Conservation (phyloP, 2,329 filamentous ascomycete species). For the Fusarium sp. region DNA sequence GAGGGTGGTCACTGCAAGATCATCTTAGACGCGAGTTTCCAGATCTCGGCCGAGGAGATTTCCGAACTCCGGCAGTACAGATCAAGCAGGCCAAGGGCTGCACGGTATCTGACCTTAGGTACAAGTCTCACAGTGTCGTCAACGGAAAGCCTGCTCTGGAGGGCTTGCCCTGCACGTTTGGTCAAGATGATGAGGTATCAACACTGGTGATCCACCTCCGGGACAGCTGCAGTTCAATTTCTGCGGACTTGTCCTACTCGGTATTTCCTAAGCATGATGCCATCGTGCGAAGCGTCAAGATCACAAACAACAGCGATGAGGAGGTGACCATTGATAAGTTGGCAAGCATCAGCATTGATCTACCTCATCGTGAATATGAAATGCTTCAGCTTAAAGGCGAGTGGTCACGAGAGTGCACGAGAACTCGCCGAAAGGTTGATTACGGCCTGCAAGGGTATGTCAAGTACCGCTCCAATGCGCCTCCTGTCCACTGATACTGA, state of each 20-base stretch:
- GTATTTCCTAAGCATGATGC: conserved; percentile 71
- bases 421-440: conserved; percentile 64
- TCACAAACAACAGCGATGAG: conserved; percentile 67
- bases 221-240: conserved; percentile 68
- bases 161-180: conserved; percentile 70
- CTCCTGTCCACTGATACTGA: conserved; percentile 1
- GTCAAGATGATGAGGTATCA: conserved; percentile 63
- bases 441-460: conserved; percentile 65
- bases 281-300: conserved; percentile 68
- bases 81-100: conserved; percentile 68
- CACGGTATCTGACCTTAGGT: conserved; percentile 68
- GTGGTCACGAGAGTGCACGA: conserved; percentile 69
- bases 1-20: conserved; percentile 65
- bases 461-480: accelerated
- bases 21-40: conserved; percentile 71
- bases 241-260: conserved; percentile 70
- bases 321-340: conserved; percentile 66
- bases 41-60: conserved; percentile 71
- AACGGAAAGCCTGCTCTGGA: conserved; percentile 66
- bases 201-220: conserved; percentile 68
- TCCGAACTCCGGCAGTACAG: conserved; percentile 69
- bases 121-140: conserved; percentile 65
- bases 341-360: conserved; percentile 70
- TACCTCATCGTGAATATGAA: conserved; percentile 69
- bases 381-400: conserved; percentile 72